Evolutionary conservation across 2,329 filamentous ascomycete genomes (phyloP), one percentile per base, ranked within the genome.

Genomic region (Phoma sp.): DNA sequence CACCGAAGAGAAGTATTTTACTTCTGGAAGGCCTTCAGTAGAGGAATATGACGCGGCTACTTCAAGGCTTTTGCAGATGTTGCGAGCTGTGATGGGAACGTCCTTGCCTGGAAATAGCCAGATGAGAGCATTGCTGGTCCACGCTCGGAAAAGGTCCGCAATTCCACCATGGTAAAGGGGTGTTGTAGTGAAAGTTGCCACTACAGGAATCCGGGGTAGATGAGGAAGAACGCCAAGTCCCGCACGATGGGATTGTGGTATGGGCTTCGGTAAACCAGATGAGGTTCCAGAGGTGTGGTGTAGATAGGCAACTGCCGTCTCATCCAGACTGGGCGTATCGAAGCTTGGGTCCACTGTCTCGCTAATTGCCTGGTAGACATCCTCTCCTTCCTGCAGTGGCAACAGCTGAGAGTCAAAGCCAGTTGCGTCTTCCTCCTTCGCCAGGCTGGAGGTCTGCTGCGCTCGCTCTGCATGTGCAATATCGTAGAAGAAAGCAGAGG

Each of bases 211-310:
- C 12, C 52, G 57, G 9, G 64, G 65, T 13, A 87, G 78, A 2
- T 70, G 70, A 7, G 85, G 84, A 0, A 88, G 75, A 0, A 83
- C 82, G 2, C 81, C 82, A 3, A 85, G 79, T 3, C 81, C 83
- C 10, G 78, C 83, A 40, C 77, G 77, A 63, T 88, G 84, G 1
- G 77, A 80, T 55, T 88, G 85, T 0, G 80, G 78, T 1, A 89
- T 87, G 0, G 84, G 84, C 55, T 88, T 88, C 0, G 86, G 86
- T 1, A 85, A 68, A 0, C 86, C 86, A 0, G 82, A 84, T 0
- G 85, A 87, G 2, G 87, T 89, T 0, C 86, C 86, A 0, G 86
- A 89, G 0, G 85, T 87, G 63, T 89, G 86, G 60, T 83, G 82
- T 22, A 86, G 74, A 66, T 86, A 88, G 0, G 85, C 85, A 13